phyloP scores from a whole-genome alignment of 768 basidiomycete species.

The Lactarius vividus region DNA sequence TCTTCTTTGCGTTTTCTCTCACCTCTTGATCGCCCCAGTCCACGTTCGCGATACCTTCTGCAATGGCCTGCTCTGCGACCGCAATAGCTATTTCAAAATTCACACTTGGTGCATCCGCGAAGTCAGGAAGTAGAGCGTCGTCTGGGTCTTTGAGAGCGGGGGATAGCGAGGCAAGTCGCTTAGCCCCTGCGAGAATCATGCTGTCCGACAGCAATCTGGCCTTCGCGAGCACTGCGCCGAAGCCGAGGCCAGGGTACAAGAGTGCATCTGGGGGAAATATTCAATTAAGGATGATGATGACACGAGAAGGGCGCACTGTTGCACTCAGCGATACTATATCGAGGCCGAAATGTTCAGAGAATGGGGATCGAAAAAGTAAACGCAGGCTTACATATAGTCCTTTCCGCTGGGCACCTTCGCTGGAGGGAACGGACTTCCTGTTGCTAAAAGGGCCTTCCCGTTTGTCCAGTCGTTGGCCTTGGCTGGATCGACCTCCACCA shows the following conservation, averaged over 20 bases:
- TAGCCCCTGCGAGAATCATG: slow-evolving; percentile 86
- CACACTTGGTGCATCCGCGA: slow-evolving; percentile 66
- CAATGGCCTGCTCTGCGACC: slow-evolving; percentile 73
- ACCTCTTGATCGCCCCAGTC: slow-evolving; percentile 60
- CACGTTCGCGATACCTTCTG: slow-evolving; percentile 63
- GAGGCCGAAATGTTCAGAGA: not conserved
- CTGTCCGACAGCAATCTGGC: slow-evolving; percentile 67
- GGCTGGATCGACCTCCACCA: slow-evolving; percentile 72
- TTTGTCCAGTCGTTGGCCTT: slow-evolving; percentile 76
- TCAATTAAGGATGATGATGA: not conserved
- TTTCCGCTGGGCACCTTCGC: slow-evolving; percentile 65
- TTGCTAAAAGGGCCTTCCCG: slow-evolving; percentile 77
- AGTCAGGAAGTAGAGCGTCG: slow-evolving; percentile 70
- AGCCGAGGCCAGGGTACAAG: slow-evolving; percentile 83
- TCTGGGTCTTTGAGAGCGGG: slow-evolving; percentile 73
- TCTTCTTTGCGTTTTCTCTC: slow-evolving; percentile 46
- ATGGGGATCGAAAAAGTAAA: not conserved
- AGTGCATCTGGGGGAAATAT: slow-evolving; percentile 51
- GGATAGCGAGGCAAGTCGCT: slow-evolving; percentile 69
- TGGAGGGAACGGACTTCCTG: slow-evolving; percentile 80
- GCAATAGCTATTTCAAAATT: slow-evolving; percentile 82
- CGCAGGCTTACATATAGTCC: slow-evolving; percentile 55
- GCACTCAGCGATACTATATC: slow-evolving; percentile 64
- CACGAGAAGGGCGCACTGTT: slow-evolving; percentile 46
- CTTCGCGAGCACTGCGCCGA: slow-evolving; percentile 70